phyloP scores from a whole-genome alignment of 2,329 filamentous ascomycete genomes.

The Leptographium lundbergii region DNA sequence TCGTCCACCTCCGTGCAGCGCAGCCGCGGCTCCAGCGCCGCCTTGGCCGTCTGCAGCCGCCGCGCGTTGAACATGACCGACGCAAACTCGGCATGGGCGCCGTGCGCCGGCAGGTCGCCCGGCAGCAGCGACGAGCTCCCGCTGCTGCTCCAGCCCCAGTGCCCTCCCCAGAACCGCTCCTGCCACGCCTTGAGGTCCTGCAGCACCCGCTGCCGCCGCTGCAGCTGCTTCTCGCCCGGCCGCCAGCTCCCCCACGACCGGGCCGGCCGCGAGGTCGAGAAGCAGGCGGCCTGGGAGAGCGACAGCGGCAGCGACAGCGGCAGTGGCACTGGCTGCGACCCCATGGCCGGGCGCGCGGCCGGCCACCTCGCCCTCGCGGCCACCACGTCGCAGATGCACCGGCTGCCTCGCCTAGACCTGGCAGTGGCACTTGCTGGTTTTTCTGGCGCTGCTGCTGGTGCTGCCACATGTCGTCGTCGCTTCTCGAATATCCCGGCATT shows the following conservation, averaged over 20 bases:
- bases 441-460: not conserved
- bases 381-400: not conserved
- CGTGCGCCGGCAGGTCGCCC: constrained; percentile 45
- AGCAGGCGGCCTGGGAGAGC: not conserved
- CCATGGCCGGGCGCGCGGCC: not conserved
- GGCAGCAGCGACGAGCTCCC: constrained; percentile 26
- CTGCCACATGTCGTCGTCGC: not conserved
- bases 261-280: constrained; percentile 6
- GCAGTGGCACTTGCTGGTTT: no score
- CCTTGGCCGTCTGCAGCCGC: constrained; percentile 59
- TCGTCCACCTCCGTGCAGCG: constrained; percentile 94
- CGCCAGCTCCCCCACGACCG: not conserved
- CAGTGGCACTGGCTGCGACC: no score
- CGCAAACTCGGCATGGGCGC: constrained; percentile 10
- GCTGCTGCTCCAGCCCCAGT: not conserved
- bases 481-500: not conserved
- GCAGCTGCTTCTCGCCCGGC: not conserved
- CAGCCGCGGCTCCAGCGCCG: constrained; percentile 71
- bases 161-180: not conserved
- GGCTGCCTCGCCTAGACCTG: no score
- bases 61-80: constrained; percentile 31
- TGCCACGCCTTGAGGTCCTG: not conserved
- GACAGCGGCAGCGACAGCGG: not conserved
- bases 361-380: not conserved
- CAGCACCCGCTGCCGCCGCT: not conserved